Conservation (phyloP, 2,329 filamentous ascomycete genomes). For the Pseudogymnoascus pannorum region DNA sequence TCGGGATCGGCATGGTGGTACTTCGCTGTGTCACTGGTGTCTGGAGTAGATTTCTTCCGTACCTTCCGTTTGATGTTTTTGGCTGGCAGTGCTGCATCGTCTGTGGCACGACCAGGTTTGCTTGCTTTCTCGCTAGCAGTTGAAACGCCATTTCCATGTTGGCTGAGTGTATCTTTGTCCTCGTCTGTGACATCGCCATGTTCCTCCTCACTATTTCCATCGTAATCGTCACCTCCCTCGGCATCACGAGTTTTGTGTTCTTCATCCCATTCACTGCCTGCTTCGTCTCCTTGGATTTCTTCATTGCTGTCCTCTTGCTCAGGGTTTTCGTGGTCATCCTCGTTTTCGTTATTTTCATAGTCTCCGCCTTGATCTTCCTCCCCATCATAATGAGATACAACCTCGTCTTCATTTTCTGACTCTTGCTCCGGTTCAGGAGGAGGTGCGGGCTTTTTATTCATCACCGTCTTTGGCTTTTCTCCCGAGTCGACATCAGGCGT, state of each 20-base stretch:
- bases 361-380: conserved; percentile 1
- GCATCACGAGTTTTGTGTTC: conserved; percentile 12
- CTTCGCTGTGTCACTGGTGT: not conserved
- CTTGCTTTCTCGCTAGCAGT: conserved; percentile 5
- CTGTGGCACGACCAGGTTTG: not conserved
- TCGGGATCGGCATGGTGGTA: no score
- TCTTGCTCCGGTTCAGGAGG: conserved; percentile 17
- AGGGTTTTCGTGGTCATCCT: not conserved
- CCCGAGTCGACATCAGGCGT: not conserved
- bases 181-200: conserved; percentile 9
- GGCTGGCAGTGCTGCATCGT: not conserved
- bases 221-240: conserved; percentile 7
- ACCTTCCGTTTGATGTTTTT: not conserved
- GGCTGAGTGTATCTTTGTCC: conserved; percentile 10
- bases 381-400: not conserved
- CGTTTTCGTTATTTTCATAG: not conserved
- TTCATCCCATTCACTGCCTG: conserved; percentile 6
- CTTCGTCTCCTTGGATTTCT: not conserved
- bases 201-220: no score
- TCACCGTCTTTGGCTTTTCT: conserved; percentile 12
- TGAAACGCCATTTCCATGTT: not conserved
- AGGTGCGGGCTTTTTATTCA: conserved; percentile 14
- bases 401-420: not conserved
- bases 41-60: not conserved
- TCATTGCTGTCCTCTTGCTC: not conserved